Base-by-base conservation (phyloP, 768 basidiomycete species). In the Trametes villosa region DNA sequence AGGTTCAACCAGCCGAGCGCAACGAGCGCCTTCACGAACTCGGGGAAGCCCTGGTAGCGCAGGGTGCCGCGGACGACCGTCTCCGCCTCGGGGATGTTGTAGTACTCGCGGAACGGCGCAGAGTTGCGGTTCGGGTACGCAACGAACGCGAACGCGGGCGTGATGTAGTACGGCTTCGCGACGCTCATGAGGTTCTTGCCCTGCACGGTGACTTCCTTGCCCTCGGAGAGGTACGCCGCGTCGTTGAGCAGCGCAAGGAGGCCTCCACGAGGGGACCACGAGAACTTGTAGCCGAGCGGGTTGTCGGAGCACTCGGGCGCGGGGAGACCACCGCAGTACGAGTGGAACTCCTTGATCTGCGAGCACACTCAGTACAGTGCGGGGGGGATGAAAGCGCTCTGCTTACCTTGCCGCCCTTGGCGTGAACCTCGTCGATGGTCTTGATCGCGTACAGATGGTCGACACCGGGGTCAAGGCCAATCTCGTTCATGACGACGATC, bases 251-350 rank as follows among this genome's bases (percentile, higher is more conserved):
- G 85, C 2, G 97, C 96, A 66, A 98, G 89, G 56, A 99, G 88
- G 44, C 96, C 95, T 52, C 96, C 96, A 22, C 94, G 90, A 9
- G 95, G 92, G 8, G 94, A 96, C 97, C 97, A 98, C 36, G 94
- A 97, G 79, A 99, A 98, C 75, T 98, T 98, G 86, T 98, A 99
- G 12, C 96, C 96, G 57, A 98, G 88, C 2, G 97, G 95, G 79
- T 98, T 99, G 70, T 88, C 87, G 4, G 94, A 86, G 70, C 89
- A 89, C 68, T 93, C 89, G 8, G 94, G 92, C 0, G 95, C 93
- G 48, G 96, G 95, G 48, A 98, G 89, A 59, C 96, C 96, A 71
- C 96, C 95, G 65, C 96, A 98, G 83, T 94, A 97, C 0, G 92
- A 95, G 56, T 90, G 77, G 84, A 98, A 98, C 66, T 91, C 79